phyloP scores from a whole-genome alignment of 2,329 filamentous ascomycete genomes.

The Talaromyces sp. region DNA sequence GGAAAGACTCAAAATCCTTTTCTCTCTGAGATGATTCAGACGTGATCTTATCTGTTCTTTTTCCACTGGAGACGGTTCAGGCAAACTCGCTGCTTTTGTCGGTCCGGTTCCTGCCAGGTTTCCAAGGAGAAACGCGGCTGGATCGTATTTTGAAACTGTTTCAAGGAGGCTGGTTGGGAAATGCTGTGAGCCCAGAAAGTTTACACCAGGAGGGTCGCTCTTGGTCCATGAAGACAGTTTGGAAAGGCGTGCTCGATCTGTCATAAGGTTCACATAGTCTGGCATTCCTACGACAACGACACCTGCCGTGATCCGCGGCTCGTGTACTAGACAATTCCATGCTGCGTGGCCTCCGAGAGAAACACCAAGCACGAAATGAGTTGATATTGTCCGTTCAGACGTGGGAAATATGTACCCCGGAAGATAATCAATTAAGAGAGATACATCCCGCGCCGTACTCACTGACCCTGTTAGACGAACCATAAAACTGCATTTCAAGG shows the following conservation, averaged over 20 bases:
- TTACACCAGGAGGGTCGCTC: slow-evolving; percentile 48
- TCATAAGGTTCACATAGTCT: slow-evolving; percentile 77
- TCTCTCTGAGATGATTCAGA: slow-evolving; percentile 43
- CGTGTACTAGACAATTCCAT: slow-evolving; percentile 76
- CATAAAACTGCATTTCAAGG: neutral
- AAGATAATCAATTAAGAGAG: slow-evolving; percentile 68
- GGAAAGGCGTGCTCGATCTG: slow-evolving; percentile 67
- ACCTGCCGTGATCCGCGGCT: slow-evolving; percentile 70
- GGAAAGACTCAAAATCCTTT: slow-evolving; percentile 48
- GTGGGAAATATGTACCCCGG: slow-evolving; percentile 65
- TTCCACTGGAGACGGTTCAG: slow-evolving; percentile 36
- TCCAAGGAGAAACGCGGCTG: slow-evolving; percentile 67
- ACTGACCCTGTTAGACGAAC: slow-evolving; percentile 26
- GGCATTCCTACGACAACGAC: slow-evolving; percentile 83
- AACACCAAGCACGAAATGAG: slow-evolving; percentile 73
- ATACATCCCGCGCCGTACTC: slow-evolving; percentile 69
- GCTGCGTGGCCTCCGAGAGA: slow-evolving; percentile 82
- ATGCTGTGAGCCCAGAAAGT: slow-evolving; percentile 70
- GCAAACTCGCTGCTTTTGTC: slow-evolving; percentile 25
- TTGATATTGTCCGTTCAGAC: slow-evolving; percentile 41
- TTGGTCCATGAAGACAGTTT: slow-evolving; percentile 58
- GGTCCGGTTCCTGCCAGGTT: slow-evolving; percentile 19
- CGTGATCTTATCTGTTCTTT: slow-evolving; percentile 37
- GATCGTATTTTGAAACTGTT: slow-evolving; percentile 62
- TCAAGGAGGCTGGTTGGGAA: slow-evolving; percentile 66